Conservation (phyloP, 805 yeast genomes). For the Ogataea wickerhamii region DNA sequence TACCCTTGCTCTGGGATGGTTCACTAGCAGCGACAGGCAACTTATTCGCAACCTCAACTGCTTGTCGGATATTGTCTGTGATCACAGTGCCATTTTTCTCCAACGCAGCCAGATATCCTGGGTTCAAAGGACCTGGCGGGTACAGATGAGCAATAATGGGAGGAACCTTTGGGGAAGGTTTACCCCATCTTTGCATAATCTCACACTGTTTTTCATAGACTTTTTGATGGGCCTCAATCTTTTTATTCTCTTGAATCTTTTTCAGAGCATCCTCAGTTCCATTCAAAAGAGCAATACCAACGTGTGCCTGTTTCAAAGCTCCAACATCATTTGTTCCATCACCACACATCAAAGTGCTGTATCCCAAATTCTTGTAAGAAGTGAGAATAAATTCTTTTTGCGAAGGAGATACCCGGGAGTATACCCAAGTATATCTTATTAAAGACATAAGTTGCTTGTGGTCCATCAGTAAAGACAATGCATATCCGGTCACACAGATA, state of each 20-base stretch:
- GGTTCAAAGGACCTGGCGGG: constrained; percentile 94
- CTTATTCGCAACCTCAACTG: constrained; percentile 50
- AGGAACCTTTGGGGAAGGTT: constrained; percentile 82
- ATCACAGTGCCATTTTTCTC: constrained; percentile 79
- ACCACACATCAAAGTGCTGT: constrained; percentile 97
- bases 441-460: constrained; percentile 70
- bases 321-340: constrained; percentile 99
- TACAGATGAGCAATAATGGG: constrained; percentile 85
- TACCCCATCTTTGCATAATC: constrained; percentile 75
- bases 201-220: constrained; percentile 84
- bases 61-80: constrained; percentile 65
- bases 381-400: constrained; percentile 91
- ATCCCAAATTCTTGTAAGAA: constrained; percentile 81
- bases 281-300: constrained; percentile 95
- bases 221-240: constrained; percentile 55
- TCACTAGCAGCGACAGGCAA: constrained; percentile 9
- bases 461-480: constrained; percentile 60
- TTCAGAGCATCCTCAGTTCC: constrained; percentile 95
- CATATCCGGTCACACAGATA: constrained; percentile 91
- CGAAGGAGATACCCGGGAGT: constrained; percentile 94
- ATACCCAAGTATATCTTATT: constrained; percentile 91
- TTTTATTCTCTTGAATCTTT: constrained; percentile 79
- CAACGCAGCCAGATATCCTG: constrained; percentile 80
- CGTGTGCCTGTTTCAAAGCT: constrained; percentile 96
- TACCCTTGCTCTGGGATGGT: constrained; percentile 27